Percentiles rank a stretch among this genome's conserved stretches.
phyloP scores from a whole-genome alignment of 1,284 basidiomycete genomes.

The Termitomyces sp. region DNA sequence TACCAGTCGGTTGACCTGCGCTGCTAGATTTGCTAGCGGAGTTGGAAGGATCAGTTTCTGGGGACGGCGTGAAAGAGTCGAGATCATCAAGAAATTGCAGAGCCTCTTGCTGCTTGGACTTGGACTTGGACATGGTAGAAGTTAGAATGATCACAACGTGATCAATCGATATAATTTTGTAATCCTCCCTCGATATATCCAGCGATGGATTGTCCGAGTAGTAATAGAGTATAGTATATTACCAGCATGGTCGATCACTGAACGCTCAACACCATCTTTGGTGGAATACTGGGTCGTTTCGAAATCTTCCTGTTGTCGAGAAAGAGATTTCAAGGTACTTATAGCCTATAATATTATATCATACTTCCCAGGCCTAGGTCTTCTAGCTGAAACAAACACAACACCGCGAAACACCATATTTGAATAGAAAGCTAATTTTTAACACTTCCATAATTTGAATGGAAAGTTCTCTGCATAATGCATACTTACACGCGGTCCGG shows the following conservation, averaged over 20 bases:
- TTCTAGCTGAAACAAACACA: background rate
- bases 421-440: background rate
- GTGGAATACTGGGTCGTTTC: no score
- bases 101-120: conserved; percentile 86
- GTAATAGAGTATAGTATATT: no score
- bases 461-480: background rate
- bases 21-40: conserved; percentile 24
- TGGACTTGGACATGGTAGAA: conserved; percentile 49
- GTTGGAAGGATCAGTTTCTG: conserved; percentile 25
- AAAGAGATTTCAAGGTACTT: background rate
- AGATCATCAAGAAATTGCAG: conserved; percentile 88
- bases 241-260: no score
- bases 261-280: no score
- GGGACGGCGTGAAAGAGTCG: conserved; percentile 57
- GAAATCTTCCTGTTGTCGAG: background rate
- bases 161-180: background rate
- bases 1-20: conserved; percentile 16
- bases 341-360: no score
- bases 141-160: background rate
- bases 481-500: background rate
- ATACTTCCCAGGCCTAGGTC: background rate
- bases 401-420: background rate
- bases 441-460: no score
- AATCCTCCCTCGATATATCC: background rate
- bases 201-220: background rate